phyloP scores from a whole-genome alignment of 1,284 basidiomycete genomes.

The Sporisorium iseilematis-ciliati region DNA sequence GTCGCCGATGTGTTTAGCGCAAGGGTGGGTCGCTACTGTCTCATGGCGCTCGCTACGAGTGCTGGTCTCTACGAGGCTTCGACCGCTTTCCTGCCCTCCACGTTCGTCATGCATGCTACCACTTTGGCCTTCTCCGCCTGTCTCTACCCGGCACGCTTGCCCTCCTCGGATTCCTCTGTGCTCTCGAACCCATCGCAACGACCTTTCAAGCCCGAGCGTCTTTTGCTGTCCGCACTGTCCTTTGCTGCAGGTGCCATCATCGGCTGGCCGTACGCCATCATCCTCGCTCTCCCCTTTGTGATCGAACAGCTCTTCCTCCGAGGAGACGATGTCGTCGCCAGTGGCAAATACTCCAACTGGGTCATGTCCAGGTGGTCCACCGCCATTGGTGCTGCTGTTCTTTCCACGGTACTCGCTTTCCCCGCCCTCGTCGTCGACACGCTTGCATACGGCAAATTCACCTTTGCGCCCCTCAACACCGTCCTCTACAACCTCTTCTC shows the following conservation, averaged over 20 bases:
- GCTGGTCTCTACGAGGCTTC: constrained; percentile 95
- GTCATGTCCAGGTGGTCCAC: constrained; percentile 74
- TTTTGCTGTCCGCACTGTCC: constrained; percentile 75
- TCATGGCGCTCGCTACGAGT: constrained; percentile 85
- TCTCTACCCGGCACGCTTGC: constrained; percentile 75
- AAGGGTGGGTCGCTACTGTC: constrained; percentile 87
- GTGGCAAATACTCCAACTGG: constrained; percentile 21
- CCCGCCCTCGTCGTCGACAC: constrained; percentile 75
- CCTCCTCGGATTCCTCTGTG: constrained; percentile 28
- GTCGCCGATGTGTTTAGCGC: constrained; percentile 87
- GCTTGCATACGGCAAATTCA: constrained; percentile 83
- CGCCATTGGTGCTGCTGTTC: constrained; percentile 75
- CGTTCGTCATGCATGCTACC: constrained; percentile 92
- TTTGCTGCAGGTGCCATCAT: constrained; percentile 88
- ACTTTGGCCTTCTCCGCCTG: constrained; percentile 84
- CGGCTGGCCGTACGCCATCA: constrained; percentile 94
- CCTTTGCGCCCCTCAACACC: constrained; percentile 91
- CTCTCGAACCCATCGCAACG: constrained; percentile 41
- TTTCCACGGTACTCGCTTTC: constrained; percentile 78
- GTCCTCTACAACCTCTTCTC: constrained; percentile 90
- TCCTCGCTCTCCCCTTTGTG: constrained; percentile 88
- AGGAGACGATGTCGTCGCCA: constrained; percentile 72
- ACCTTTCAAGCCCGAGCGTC: constrained; percentile 49
- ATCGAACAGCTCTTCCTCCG: constrained; percentile 87
- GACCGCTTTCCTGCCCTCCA: constrained; percentile 78